Conservation (phyloP, 768 basidiomycete genomes). For the Auriscalpium orientale region DNA sequence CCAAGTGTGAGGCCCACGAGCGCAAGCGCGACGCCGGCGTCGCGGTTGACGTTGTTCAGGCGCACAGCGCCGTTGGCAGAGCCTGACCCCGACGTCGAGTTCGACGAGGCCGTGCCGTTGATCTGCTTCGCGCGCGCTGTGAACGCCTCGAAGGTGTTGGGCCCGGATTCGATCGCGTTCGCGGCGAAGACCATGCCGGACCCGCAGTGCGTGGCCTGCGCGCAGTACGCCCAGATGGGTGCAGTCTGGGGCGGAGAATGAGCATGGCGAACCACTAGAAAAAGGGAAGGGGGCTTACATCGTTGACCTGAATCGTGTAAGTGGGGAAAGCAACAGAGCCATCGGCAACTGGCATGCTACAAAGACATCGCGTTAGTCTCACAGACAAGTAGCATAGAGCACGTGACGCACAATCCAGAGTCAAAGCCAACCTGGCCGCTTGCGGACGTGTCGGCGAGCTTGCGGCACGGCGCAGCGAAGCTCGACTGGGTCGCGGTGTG, state of each 20-base stretch:
- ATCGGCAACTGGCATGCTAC: constrained; percentile 41
- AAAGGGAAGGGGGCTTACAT: constrained; percentile 24
- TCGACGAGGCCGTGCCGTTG: constrained; percentile 29
- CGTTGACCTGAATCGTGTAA: constrained; percentile 45
- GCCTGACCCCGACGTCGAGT: constrained; percentile 11
- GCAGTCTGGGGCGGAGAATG: constrained; percentile 27
- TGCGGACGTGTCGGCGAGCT: constrained; percentile 35
- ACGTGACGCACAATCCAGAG: constrained; percentile 28
- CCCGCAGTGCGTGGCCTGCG: constrained; percentile 42
- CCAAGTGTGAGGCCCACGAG: neutral
- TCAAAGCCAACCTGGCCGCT: constrained; percentile 36
- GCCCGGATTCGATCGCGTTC: constrained; percentile 44
- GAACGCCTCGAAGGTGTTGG: constrained; percentile 50
- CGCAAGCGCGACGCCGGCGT: neutral
- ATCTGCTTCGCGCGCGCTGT: constrained; percentile 34
- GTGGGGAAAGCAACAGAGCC: constrained; percentile 41
- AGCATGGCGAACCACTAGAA: neutral
- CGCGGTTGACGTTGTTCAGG: neutral
- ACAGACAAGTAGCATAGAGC: neutral
- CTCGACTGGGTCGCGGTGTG: constrained; percentile 31
- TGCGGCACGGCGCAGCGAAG: constrained; percentile 28
- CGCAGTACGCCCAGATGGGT: constrained; percentile 52
- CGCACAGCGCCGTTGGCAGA: constrained; percentile 7
- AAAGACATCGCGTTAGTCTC: neutral
- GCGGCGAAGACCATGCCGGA: constrained; percentile 54